These are phyloP conservation scores for Rhododendron ovatum DNA, from an alignment of 148 eudicot species.

Conservation along the genomic window DNA sequence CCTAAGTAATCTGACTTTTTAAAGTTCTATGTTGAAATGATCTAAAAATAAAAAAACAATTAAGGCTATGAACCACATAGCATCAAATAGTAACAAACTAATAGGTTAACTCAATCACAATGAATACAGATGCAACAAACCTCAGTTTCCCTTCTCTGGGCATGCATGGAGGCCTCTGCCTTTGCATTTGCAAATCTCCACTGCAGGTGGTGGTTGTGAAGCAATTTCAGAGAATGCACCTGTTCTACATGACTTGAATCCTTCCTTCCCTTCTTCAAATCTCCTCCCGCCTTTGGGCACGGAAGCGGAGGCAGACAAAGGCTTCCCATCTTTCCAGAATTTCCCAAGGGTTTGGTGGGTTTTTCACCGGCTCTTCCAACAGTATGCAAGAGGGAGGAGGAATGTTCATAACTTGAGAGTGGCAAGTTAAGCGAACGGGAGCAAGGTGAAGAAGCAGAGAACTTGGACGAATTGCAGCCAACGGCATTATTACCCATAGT, in stretches of 20 bases:
- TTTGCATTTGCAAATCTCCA: constrained; percentile 75
- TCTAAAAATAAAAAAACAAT: neutral
- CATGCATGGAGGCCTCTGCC: constrained; percentile 45
- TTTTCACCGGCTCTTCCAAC: constrained; percentile 18
- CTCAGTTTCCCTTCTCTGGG: constrained; percentile 67
- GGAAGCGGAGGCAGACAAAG: constrained; percentile 62
- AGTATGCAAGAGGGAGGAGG: constrained; percentile 14
- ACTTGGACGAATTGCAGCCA: constrained; percentile 24
- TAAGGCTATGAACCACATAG: neutral
- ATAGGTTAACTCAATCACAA: neutral
- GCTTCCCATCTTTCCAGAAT: constrained; percentile 30
- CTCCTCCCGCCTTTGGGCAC: constrained; percentile 26
- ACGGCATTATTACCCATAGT: neutral
- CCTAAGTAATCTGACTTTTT: neutral
- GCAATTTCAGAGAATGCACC: constrained; percentile 49
- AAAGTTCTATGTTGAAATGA: neutral
- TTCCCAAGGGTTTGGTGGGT: neutral
- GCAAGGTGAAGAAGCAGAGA: constrained; percentile 39
- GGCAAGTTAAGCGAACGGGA: constrained; percentile 56
- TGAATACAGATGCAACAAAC: constrained; percentile 29
- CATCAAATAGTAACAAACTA: neutral
- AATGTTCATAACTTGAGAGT: constrained; percentile 22
- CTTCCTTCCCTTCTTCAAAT: constrained; percentile 46
- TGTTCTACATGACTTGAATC: constrained; percentile 39
- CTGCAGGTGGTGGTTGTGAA: constrained; percentile 58